These are phyloP conservation scores for Penicillium tannophilum DNA, from an alignment of 495 filamentous ascomycete species.

Conservation along the genomic window DNA sequence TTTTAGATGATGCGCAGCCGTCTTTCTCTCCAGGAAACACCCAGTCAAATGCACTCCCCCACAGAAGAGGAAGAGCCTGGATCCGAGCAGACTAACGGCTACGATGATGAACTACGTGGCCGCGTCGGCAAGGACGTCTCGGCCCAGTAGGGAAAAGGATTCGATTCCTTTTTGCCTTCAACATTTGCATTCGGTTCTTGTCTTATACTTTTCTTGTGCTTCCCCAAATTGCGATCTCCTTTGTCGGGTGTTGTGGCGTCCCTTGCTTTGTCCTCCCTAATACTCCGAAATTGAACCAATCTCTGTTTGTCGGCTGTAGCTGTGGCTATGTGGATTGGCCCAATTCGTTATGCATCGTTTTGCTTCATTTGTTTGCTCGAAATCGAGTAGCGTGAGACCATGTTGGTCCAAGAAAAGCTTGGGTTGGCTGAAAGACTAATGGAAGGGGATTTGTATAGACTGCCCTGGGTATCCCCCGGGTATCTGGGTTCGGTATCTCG, in stretches of 20 bases:
- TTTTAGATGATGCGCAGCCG: slow-evolving; percentile 56
- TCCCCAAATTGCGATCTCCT: slow-evolving; percentile 31
- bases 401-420: not conserved
- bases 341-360: not conserved
- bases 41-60: slow-evolving; percentile 49
- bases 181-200: slow-evolving; percentile 31
- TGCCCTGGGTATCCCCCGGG: not conserved
- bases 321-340: not conserved
- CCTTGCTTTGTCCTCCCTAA: not conserved
- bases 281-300: slow-evolving; percentile 1
- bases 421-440: not conserved
- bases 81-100: slow-evolving; percentile 45
- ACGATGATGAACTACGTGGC: slow-evolving; percentile 31
- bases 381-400: not conserved
- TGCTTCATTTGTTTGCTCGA: not conserved
- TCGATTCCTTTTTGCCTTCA: slow-evolving; percentile 15
- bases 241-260: slow-evolving; percentile 6
- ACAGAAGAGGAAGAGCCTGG: slow-evolving; percentile 56
- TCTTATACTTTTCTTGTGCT: slow-evolving; percentile 23
- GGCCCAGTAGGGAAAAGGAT: slow-evolving; percentile 1
- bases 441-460: slow-evolving; percentile 3
- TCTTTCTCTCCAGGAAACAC: slow-evolving; percentile 49
- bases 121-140: slow-evolving; percentile 22
- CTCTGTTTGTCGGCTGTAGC: not conserved
- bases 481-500: not conserved